phyloP scores from a whole-genome alignment of 129 eudicot species.

The Cynara cardunculus region DNA sequence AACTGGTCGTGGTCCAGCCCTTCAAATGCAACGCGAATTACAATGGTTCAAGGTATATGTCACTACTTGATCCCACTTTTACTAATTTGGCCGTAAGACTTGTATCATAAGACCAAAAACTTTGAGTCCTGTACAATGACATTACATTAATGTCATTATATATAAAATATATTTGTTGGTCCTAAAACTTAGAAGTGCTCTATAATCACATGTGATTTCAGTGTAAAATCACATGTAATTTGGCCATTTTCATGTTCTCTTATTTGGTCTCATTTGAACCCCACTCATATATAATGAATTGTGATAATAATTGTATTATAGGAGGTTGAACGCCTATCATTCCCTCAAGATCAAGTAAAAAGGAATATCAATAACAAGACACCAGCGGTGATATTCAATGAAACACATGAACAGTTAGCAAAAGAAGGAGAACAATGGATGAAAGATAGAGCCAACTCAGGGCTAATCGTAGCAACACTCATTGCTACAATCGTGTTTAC shows the following conservation, averaged over 20 bases:
- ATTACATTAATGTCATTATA: background rate
- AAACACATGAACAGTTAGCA: constrained; percentile 1
- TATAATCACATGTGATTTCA: no score
- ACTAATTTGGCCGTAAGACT: background rate
- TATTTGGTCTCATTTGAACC: no score
- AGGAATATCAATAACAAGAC: background rate
- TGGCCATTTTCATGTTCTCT: no score
- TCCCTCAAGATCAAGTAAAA: constrained; percentile 6
- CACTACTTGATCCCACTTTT: background rate
- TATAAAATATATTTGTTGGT: background rate
- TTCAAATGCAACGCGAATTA: constrained; percentile 24
- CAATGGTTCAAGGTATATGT: constrained; percentile 23
- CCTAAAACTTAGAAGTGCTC: no score
- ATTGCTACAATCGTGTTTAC: constrained; percentile 23
- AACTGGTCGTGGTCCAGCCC: constrained; percentile 19
- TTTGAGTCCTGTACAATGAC: background rate
- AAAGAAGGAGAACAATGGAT: constrained; percentile 31
- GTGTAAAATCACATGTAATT: no score
- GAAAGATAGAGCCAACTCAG: constrained; percentile 22
- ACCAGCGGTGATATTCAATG: constrained; percentile 15
- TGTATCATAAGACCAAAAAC: background rate
- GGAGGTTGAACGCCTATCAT: constrained; percentile 14
- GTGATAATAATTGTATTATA: background rate
- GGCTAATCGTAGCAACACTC: constrained; percentile 15
- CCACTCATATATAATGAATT: background rate